phyloP scores from a whole-genome alignment of 257 asterid genomes.

The Solanum corneliomulleri region DNA sequence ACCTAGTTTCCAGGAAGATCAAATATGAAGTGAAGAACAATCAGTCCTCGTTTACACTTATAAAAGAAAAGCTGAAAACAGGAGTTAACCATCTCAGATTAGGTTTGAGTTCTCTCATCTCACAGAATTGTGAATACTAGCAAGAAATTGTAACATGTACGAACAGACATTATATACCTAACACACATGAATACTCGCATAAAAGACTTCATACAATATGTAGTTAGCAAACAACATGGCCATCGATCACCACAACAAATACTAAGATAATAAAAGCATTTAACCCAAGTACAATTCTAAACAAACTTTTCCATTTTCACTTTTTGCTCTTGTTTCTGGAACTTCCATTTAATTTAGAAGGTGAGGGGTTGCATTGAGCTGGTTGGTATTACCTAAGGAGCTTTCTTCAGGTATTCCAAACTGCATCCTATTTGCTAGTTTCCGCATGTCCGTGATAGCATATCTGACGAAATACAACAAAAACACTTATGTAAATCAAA shows the following conservation, averaged over 20 bases:
- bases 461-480: slow-evolving; percentile 35
- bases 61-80: not conserved
- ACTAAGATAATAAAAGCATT: not conserved
- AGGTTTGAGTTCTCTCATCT: not conserved
- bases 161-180: not conserved
- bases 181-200: not conserved
- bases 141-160: not conserved
- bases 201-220: not conserved
- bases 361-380: not conserved
- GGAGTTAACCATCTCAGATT: not conserved
- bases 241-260: not conserved
- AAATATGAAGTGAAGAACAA: not conserved
- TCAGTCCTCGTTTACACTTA: not conserved
- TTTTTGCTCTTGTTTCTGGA: not conserved
- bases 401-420: slow-evolving; percentile 97
- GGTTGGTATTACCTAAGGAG: slow-evolving; percentile 57
- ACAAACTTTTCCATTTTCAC: not conserved
- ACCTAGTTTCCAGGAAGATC: slow-evolving; percentile 33
- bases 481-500: not conserved
- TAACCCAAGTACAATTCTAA: not conserved
- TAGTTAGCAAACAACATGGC: not conserved
- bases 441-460: slow-evolving; percentile 96
- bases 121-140: not conserved
- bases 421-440: slow-evolving; percentile 93
- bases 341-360: not conserved